Evolutionary conservation across 495 filamentous ascomycete species (phyloP).

Genomic region (Cairneyella variabilis): DNA sequence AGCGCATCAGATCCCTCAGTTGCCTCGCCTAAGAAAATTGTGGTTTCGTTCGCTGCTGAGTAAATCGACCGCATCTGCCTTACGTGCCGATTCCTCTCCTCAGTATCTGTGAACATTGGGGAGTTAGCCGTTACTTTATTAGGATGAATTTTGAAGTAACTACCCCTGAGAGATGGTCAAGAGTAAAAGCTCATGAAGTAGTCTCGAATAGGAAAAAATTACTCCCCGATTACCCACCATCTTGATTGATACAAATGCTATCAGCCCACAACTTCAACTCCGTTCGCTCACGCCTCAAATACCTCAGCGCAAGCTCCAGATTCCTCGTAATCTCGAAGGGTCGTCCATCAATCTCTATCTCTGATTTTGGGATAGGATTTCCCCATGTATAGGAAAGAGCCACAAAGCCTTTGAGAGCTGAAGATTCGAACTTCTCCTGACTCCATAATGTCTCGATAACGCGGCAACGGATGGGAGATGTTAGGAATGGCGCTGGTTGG

Average conservation of each 20-base stretch:
- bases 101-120: too few relatives aligned
- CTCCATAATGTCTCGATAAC: neutral
- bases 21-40: conserved; percentile 17
- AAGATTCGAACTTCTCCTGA: neutral
- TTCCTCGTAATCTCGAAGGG: neutral
- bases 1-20: neutral
- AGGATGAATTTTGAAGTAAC: too few relatives aligned
- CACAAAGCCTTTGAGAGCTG: neutral
- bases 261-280: conserved; percentile 3
- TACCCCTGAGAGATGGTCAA: too few relatives aligned
- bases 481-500: neutral
- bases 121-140: too few relatives aligned
- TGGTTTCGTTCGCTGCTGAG: conserved; percentile 1
- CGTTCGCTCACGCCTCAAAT: neutral
- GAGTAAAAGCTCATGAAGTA: too few relatives aligned
- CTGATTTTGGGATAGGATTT: neutral
- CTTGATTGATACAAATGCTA: conserved; percentile 16
- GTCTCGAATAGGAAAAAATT: too few relatives aligned
- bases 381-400: conserved; percentile 7
- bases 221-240: too few relatives aligned
- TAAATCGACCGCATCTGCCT: conserved; percentile 16
- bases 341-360: neutral
- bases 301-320: conserved; percentile 3
- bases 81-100: conserved; percentile 10
- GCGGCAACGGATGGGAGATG: neutral